Conservation (phyloP, 2,329 filamentous ascomycete species). For the Allantophomopsis cytisporea region DNA sequence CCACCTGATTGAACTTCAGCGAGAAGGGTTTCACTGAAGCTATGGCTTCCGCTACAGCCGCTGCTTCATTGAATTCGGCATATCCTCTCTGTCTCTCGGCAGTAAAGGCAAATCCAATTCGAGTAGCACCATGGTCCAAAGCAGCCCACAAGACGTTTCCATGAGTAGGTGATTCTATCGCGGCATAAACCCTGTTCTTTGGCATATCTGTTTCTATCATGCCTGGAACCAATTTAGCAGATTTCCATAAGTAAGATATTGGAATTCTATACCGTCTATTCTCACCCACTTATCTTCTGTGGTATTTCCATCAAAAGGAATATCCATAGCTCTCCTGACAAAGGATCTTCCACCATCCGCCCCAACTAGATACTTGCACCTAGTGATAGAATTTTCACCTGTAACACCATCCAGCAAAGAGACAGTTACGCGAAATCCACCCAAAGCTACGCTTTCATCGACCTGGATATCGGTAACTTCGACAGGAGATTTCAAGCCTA, state of each 20-base stretch:
- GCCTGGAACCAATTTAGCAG: slow-evolving; percentile 4
- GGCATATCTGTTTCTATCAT: slow-evolving; percentile 31
- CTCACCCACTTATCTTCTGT: slow-evolving; percentile 38
- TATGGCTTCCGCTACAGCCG: slow-evolving; percentile 36
- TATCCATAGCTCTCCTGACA: slow-evolving; percentile 28
- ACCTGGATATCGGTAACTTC: not conserved
- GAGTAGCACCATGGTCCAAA: slow-evolving; percentile 35
- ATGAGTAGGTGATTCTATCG: slow-evolving; percentile 35
- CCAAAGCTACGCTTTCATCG: slow-evolving; percentile 7
- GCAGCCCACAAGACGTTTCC: slow-evolving; percentile 41
- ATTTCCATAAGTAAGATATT: no score
- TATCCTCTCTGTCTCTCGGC: slow-evolving; percentile 24
- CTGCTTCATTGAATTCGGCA: slow-evolving; percentile 27
- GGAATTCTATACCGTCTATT: slow-evolving; percentile 25
- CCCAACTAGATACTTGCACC: slow-evolving; percentile 33
- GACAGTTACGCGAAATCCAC: slow-evolving; percentile 8
- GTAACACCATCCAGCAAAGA: slow-evolving; percentile 6
- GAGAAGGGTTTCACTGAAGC: slow-evolving; percentile 26
- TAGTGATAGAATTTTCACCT: slow-evolving; percentile 16
- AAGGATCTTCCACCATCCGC: slow-evolving; percentile 35
- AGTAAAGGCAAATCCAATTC: slow-evolving; percentile 38
- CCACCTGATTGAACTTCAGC: slow-evolving; percentile 23
- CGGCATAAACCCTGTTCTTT: slow-evolving; percentile 29
- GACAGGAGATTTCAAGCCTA: slow-evolving; percentile 7
- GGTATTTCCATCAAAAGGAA: slow-evolving; percentile 33